phyloP scores from a whole-genome alignment of 192 early-diverging fungal species.

The Coemansia sp. region DNA sequence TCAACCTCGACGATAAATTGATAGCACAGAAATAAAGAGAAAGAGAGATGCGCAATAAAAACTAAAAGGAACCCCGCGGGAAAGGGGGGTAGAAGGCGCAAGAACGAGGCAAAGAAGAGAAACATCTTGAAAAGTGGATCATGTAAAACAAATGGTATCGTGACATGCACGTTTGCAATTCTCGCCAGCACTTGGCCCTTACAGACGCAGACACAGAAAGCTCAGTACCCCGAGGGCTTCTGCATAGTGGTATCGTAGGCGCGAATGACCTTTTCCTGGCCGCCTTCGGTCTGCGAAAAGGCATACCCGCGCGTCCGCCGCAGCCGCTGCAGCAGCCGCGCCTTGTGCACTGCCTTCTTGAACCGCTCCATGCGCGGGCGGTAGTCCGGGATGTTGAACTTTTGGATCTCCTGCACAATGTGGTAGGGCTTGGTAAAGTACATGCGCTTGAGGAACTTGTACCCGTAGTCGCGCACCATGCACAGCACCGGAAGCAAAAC shows the following conservation, averaged over 20 bases:
- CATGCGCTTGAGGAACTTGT: conserved; percentile 89
- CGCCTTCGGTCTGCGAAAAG: conserved; percentile 96
- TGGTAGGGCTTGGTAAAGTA: conserved; percentile 85
- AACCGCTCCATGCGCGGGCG: conserved; percentile 97
- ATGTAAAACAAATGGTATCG: too few relatives aligned
- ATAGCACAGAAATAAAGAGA: too few relatives aligned
- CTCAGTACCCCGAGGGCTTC: conserved; percentile 59
- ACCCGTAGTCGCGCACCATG: conserved; percentile 86
- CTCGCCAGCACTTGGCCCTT: too few relatives aligned
- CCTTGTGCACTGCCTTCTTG: conserved; percentile 99
- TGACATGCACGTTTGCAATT: too few relatives aligned
- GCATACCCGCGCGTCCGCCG: conserved; percentile 94
- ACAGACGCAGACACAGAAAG: too few relatives aligned
- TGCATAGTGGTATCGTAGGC: conserved; percentile 71
- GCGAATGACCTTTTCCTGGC: conserved; percentile 82
- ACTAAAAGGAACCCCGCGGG: too few relatives aligned
- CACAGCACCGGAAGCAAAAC: conserved; percentile 82
- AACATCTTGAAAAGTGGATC: too few relatives aligned
- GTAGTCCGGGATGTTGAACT: conserved; percentile 98
- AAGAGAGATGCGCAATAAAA: too few relatives aligned
- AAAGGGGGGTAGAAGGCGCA: too few relatives aligned
- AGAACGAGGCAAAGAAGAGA: too few relatives aligned
- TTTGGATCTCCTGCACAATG: conserved; percentile 98
- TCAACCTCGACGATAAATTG: too few relatives aligned
- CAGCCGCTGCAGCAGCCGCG: conserved; percentile 86